These are phyloP conservation scores for Vaucheria bursata DNA, from an alignment of 352 stramenopile species.

Conservation along the genomic window DNA sequence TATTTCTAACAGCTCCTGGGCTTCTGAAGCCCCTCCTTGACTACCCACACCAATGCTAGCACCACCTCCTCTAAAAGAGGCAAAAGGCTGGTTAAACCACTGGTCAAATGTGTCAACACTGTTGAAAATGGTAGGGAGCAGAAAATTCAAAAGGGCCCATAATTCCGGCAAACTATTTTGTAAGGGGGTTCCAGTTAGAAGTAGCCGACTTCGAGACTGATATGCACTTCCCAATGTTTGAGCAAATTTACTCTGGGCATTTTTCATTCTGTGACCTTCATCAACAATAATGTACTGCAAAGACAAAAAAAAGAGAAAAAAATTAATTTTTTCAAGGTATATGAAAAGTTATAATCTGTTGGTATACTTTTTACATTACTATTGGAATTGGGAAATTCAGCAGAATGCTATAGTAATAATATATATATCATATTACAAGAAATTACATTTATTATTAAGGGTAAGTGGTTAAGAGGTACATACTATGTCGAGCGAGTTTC, in stretches of 20 bases:
- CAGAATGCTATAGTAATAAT: too few species aligned
- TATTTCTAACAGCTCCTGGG: conserved; percentile 14
- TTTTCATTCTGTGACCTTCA: conserved; percentile 98
- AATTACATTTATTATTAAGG: too few species aligned
- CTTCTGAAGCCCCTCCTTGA: conserved; percentile 47
- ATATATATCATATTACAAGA: too few species aligned
- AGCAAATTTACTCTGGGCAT: conserved; percentile 90
- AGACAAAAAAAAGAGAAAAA: too few species aligned
- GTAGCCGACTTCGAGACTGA: conserved; percentile 60
- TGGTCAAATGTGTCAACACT: conserved; percentile 92
- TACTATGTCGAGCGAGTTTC: too few species aligned
- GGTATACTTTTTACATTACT: too few species aligned
- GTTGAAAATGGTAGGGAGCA: conserved; percentile 95
- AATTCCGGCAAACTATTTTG: conserved; percentile 94
- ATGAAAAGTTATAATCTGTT: conserved; percentile 97
- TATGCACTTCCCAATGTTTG: conserved; percentile 64
- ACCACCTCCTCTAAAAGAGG: conserved; percentile 30
- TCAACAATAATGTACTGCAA: conserved; percentile 95
- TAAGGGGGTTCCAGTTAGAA: conserved; percentile 83
- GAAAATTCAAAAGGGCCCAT: conserved; percentile 91
- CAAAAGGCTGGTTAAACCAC: conserved; percentile 82
- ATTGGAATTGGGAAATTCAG: too few species aligned
- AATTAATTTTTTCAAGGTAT: conserved; percentile 94
- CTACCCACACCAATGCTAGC: neutral
- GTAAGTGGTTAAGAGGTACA: too few species aligned